Evolutionary conservation across 2,329 filamentous ascomycete genomes (phyloP), one percentile per base, ranked within the genome.

Genomic region (Karstenula rhodostoma): DNA sequence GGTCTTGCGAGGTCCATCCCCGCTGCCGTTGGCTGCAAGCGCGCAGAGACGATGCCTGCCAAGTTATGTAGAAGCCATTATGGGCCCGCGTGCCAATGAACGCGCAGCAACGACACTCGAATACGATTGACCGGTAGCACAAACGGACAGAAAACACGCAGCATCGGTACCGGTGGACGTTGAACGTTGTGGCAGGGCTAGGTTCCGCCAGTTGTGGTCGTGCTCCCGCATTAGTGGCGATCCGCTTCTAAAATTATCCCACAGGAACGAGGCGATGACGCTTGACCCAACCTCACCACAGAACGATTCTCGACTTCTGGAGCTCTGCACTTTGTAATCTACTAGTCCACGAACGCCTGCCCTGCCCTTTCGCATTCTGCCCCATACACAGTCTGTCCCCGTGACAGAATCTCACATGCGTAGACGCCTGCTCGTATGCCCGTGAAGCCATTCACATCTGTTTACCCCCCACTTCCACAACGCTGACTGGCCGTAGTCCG

Each of bases 341-440:
- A 32, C 47, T 65, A 66, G 66, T 63, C 65, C 61, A 35, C 47
- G 19, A 53, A 53, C 54, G 42, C 50, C 47, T 55, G 23, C 33
- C 50, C 40, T 50, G 44, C 44, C 47, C 25, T 22, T 37, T 54
- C 42, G 29, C 60, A 35, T 56, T 32, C 49, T 55, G 52, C 53
- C 44, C 53, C 57, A 43, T 46, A 57, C 23, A 25, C 29, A 57
- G 42, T 17, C 40, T 25, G 23, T 56, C 60, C 56, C 55, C 48
- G 58, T 65, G 57, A 63, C 60, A 62, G 57, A 60, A 68, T 72
- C 72, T 74, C 57, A 74, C 72, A 66, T 66, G 67, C 67, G 59
- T 73, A 75, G 56, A 71, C 72, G 72, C 72, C 68, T 64, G 61
- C 59, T 63, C 63, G 63, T 65, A 66, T 64, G 56, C 49, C 57